Conservation (phyloP, 805 yeast species). For the Saccharomycopsis vini region DNA sequence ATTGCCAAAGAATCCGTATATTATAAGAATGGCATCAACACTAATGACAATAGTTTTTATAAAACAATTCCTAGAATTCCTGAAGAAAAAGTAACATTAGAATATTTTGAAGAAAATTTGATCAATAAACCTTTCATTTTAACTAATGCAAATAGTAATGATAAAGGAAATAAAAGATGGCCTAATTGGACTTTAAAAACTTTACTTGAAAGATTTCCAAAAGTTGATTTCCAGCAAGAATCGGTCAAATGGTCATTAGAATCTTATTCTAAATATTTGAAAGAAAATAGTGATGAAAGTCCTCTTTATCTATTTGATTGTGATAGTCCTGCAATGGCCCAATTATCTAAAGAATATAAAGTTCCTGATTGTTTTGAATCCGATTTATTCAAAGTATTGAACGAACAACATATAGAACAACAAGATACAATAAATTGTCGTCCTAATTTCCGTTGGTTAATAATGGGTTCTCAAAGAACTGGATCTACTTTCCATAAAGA, state of each 20-base stretch:
- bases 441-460: slow-evolving; percentile 91
- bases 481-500: slow-evolving; percentile 93
- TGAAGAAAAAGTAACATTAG: slow-evolving; percentile 35
- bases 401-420: slow-evolving; percentile 19
- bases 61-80: slow-evolving; percentile 31
- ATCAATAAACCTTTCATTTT: slow-evolving; percentile 59
- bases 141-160: slow-evolving; percentile 20
- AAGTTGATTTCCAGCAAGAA: slow-evolving; percentile 70
- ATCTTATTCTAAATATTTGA: slow-evolving; percentile 53
- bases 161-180: too few species aligned
- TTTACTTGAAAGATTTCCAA: slow-evolving; percentile 45
- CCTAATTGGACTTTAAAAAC: slow-evolving; percentile 52
- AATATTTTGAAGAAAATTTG: slow-evolving; percentile 38
- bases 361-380: slow-evolving; percentile 46
- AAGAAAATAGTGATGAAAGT: slow-evolving; percentile 62
- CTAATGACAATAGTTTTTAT: slow-evolving; percentile 16
- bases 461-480: slow-evolving; percentile 70
- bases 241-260: slow-evolving; percentile 70
- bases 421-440: slow-evolving; percentile 37
- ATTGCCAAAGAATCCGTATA: slow-evolving; percentile 36
- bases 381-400: slow-evolving; percentile 55
- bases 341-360: slow-evolving; percentile 42
- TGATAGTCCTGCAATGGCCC: slow-evolving; percentile 54
- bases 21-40: slow-evolving; percentile 8
- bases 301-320: slow-evolving; percentile 86